Evolutionary conservation across 1,139 yeast species (phyloP).

Genomic region (Chernovozyma aurita): DNA sequence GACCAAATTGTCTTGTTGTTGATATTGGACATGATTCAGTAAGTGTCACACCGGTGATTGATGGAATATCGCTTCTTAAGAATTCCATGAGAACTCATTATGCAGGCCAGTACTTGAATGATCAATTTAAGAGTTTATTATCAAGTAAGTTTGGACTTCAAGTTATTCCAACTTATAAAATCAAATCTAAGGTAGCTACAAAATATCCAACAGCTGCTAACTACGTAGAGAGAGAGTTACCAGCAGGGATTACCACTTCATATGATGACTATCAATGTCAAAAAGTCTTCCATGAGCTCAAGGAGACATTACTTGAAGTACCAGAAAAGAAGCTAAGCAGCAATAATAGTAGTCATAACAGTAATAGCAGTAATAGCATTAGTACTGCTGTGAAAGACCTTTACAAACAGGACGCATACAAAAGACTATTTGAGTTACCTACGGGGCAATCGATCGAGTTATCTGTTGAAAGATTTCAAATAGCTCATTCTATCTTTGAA

Average conservation of each 20-base stretch:
- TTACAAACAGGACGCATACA: constrained; percentile 28
- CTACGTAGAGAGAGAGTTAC: constrained; percentile 27
- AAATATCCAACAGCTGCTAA: constrained; percentile 29
- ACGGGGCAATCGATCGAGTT: constrained; percentile 46
- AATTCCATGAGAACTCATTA: constrained; percentile 66
- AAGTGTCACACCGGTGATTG: constrained; percentile 89
- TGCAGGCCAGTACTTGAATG: constrained; percentile 55
- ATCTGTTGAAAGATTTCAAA: constrained; percentile 54
- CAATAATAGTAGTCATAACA: too few species aligned
- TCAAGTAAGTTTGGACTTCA: constrained; percentile 12
- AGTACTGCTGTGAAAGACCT: constrained; percentile 21
- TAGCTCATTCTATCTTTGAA: constrained; percentile 74
- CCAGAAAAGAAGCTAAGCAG: constrained; percentile 37
- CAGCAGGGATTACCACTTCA: constrained; percentile 31
- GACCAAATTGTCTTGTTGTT: constrained; percentile 89
- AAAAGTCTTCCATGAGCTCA: constrained; percentile 52
- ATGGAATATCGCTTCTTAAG: constrained; percentile 79
- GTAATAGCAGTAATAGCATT: too few species aligned
- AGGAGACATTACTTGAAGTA: constrained; percentile 59
- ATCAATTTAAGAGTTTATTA: constrained; percentile 34
- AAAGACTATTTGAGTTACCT: constrained; percentile 76
- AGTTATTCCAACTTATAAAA: constrained; percentile 23
- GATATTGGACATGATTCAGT: constrained; percentile 86
- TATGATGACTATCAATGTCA: constrained; percentile 34
- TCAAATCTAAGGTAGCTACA: constrained; percentile 32